These are phyloP conservation scores for Nigrospora osmanthi DNA, from an alignment of 2,329 filamentous ascomycete species.

Conservation along the genomic window DNA sequence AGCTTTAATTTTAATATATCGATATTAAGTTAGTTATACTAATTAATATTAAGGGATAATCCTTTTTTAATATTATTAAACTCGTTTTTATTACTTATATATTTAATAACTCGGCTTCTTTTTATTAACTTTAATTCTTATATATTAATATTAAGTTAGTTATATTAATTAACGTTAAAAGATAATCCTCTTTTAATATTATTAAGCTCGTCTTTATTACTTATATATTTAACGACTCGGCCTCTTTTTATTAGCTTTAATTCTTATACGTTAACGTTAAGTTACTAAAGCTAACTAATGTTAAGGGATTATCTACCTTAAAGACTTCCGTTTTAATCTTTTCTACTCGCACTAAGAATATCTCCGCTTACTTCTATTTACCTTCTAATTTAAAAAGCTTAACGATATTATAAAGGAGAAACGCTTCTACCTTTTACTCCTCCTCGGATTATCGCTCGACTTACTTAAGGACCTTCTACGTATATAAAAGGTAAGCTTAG, in stretches of 20 bases:
- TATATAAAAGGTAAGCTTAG: conserved; percentile 15
- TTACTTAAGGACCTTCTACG: conserved; percentile 8
- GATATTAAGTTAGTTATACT: too few species aligned
- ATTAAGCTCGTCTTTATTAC: too few species aligned
- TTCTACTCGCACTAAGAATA: neutral
- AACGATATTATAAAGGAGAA: neutral
- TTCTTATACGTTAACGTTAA: neutral
- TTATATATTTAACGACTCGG: too few species aligned
- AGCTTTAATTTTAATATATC: too few species aligned
- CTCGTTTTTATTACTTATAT: conserved; percentile 1
- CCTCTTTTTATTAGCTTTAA: too few species aligned
- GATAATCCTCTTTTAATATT: too few species aligned
- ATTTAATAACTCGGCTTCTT: neutral
- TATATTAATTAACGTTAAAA: too few species aligned
- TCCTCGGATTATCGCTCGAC: conserved; percentile 4
- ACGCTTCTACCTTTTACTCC: conserved; percentile 2
- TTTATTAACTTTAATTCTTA: too few species aligned
- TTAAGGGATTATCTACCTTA: neutral
- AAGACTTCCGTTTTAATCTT: neutral
- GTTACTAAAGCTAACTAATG: neutral
- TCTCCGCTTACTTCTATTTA: neutral
- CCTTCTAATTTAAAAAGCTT: neutral
- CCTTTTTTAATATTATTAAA: neutral
- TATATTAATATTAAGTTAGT: too few species aligned
- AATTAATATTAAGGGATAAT: neutral